Evolutionary conservation across 208 protist genomes (phyloP), one percentile per base, ranked within the genome.

Genomic region (Cochliopodium minus): DNA sequence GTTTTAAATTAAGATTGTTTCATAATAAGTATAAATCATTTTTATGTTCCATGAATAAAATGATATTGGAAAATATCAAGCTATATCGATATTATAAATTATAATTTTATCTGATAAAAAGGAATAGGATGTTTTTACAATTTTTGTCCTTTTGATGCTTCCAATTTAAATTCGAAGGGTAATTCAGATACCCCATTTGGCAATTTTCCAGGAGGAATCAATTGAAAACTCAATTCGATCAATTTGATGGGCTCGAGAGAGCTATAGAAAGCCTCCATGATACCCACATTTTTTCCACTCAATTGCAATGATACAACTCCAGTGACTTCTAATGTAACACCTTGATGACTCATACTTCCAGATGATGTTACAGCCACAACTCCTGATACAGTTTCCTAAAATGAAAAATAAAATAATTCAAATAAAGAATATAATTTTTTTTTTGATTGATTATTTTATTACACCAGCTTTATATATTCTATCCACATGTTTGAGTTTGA

Each of bases 101-200:
- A 23, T 54, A 47, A 22, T 70, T 65, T 23, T 43, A 70, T 34
- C 69, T 61, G 25, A 68, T 38, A 15, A 70, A 33, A 23, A 22
- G n/a, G 17, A 47, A 36, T 38, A n/a, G n/a, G n/a, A n/a, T n/a
- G n/a, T n/a, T n/a, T n/a, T n/a, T n/a, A n/a, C n/a, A n/a, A n/a
- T n/a, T n/a, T n/a, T n/a, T 74, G 56, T 4, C 56, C 52, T 23
- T 61, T 30, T 28, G 68, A 46, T 23, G 69, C 28, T 50, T 75
- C 57, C 23, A 87, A 55, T 51, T 59, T 60, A 59, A 90, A 85
- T 62, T 83, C 72, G 57, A 90, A 88, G 25, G 79, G 81, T 30
- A 87, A 49, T 35, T 85, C 77, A 23, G 67, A 78, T 0, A 25
- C 20, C 22, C 82, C 81, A 42, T 75, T 57, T 17, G 69, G 73